Evolutionary conservation across 306 rosid genomes (phyloP), one percentile per base, ranked within the genome.

Genomic region (Boehmeria nivea): DNA sequence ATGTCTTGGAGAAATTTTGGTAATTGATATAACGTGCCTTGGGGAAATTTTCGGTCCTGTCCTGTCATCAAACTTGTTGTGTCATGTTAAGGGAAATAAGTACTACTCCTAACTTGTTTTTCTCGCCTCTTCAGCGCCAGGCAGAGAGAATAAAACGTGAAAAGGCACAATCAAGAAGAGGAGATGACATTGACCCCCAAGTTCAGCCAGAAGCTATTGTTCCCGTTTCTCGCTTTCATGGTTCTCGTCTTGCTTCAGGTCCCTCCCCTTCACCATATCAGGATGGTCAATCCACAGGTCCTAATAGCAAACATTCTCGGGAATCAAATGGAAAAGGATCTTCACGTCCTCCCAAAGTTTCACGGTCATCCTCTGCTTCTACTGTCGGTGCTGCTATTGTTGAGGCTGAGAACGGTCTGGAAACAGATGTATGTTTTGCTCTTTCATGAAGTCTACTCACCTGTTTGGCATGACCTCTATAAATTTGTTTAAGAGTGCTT

Each of bases 231-330:
- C 78, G 76, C 50, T 93, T 72, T 68, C 89, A 54, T 57, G 94
- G 95, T 60, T 93, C 99, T 71, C 96, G 99, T 63, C 96, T 93
- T 71, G 95, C 96, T 77, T 81, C 96, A 22, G 94, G 86, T 66
- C 82, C 89, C 67, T 54, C 73, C 0, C 81, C 88, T 76, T 73
- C 94, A 15, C 99, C 99, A 1, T 87, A 61, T 79, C 80, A 79
- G 45, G 45, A 10, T 40, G 11, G 38, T 54, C 76, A 64, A 61
- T 46, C 82, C 54, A 67, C n/a, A n/a, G 81, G 26, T 59, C n/a
- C n/a, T n/a, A n/a, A 16, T 42, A 28, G 55, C 64, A 40, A 65
- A 66, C 14, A 13, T 43, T 47, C 46, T 28, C n/a, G n/a, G n/a
- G n/a, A n/a, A 33, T 54, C 58, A 19, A 60, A 60, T 51, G 56